Evolutionary conservation across 768 basidiomycete species (phyloP).

Genomic region (Termitomyces sp.): DNA sequence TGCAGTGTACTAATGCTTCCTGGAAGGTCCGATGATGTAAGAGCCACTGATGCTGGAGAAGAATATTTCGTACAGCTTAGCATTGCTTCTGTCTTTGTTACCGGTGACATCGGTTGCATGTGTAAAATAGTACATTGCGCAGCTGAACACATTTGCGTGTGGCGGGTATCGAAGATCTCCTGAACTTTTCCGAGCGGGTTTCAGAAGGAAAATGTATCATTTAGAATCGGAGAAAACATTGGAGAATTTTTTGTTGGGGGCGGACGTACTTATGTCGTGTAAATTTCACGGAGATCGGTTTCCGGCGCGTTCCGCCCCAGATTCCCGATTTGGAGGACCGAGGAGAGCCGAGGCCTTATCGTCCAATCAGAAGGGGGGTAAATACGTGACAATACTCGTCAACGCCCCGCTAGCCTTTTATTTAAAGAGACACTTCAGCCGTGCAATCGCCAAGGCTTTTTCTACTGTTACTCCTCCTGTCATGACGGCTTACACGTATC

Average conservation of each 20-base stretch:
- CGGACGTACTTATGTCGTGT: background rate
- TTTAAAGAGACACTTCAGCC: constrained; percentile 12
- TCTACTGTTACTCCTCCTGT: constrained; percentile 7
- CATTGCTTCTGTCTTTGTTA: background rate
- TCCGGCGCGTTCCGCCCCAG: constrained; percentile 19
- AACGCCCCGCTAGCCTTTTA: constrained; percentile 18
- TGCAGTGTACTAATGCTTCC: constrained; percentile 20
- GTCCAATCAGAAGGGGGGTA: constrained; percentile 37
- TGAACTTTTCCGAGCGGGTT: background rate
- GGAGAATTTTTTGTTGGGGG: background rate
- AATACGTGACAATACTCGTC: constrained; percentile 22
- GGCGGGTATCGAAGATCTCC: background rate
- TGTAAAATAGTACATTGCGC: background rate
- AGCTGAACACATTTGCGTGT: background rate
- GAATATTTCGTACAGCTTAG: no score
- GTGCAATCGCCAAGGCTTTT: constrained; percentile 19
- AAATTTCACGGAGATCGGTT: constrained; percentile 14
- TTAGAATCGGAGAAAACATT: background rate
- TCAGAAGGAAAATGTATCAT: background rate
- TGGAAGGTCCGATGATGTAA: constrained; percentile 46
- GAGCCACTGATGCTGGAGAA: background rate
- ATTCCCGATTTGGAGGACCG: constrained; percentile 11
- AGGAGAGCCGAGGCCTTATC: constrained; percentile 30
- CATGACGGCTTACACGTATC: constrained; percentile 47
- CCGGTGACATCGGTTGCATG: background rate